Base-by-base conservation (phyloP, 305 asterid species). In the Plantago coronopus region DNA sequence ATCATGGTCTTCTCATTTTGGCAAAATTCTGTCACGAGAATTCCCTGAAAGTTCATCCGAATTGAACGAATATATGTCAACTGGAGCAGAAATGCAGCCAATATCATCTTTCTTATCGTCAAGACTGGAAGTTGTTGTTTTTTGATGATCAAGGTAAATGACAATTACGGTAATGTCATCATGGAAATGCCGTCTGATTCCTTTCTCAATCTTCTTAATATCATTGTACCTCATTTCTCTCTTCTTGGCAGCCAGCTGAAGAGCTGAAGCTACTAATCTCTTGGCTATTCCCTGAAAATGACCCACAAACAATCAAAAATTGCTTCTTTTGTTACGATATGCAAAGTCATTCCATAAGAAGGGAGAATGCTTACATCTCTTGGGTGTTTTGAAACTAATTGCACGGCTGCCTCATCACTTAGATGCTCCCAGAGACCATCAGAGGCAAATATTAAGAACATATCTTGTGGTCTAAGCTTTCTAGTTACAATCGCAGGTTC, bases 381-480 rank as follows among this genome's bases (percentile, higher is more conserved):
- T 22, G 99, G 91, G 74, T 78, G 48, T 67, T 77, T 87, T 3
- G 79, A 77, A 21, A 93, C 99, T 48, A 93, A 80, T 38, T 85
- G 87, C 66, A 93, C 96, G 2, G 91, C 97, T 62, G 62, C 82
- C 51, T 93, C 88, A 51, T 93, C 97, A 29, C 82, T 83, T 69
- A 93, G 75, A 11, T 89, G 91, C 64, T 93, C 99, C 99, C 99
- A 93, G 42, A 93, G 91, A 68, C 99, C 99, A 81, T 93, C 99
- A 27, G 99, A 87, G 20, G 99, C 99, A 57, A 93, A 93, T 46
- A 93, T 93, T 47, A 93, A 45, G 72, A 93, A 93, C 66, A 80
- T 37, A 74, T 93, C 99, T 60, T 85, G 83, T 47, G 89, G 96
- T 71, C 78, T 72, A 6, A 93, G 82, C 80, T 86, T 83, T 74